A percentile compares a stretch with the other conserved stretches of the same genome.
These are phyloP conservation scores for Pyricularia pennisetigena DNA, from an alignment of 2,329 filamentous ascomycete genomes.

Conservation along the genomic window DNA sequence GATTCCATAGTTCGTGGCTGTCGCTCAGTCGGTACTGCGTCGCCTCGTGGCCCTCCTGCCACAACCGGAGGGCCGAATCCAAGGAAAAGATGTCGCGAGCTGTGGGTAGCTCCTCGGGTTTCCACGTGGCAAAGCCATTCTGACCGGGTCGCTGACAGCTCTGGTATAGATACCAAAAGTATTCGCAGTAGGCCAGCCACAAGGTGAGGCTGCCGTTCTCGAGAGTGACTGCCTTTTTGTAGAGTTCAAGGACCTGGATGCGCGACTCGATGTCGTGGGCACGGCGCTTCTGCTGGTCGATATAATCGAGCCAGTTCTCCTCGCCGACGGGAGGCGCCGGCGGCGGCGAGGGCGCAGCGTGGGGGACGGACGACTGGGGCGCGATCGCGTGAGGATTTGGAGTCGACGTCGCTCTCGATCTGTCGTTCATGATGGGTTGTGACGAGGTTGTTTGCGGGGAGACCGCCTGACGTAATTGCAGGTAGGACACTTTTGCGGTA, in stretches of 20 bases:
- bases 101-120: constrained; percentile 58
- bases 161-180: constrained; percentile 61
- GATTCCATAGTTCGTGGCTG: constrained; percentile 71
- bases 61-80: constrained; percentile 55
- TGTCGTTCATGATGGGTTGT: constrained; percentile 4
- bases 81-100: constrained; percentile 65
- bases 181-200: constrained; percentile 72
- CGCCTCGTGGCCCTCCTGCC: constrained; percentile 61
- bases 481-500: neutral
- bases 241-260: constrained; percentile 61
- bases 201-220: constrained; percentile 65
- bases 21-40: constrained; percentile 67
- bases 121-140: constrained; percentile 41
- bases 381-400: constrained; percentile 2
- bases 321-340: constrained; percentile 52
- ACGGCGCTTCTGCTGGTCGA: constrained; percentile 59
- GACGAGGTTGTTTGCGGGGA: neutral
- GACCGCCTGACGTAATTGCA: neutral
- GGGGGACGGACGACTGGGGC: constrained; percentile 2
- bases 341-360: constrained; percentile 8
- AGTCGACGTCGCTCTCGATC: neutral
- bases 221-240: constrained; percentile 57
- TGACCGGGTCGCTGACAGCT: constrained; percentile 46
- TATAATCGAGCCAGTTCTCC: constrained; percentile 66
- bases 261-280: constrained; percentile 55